phyloP scores from a whole-genome alignment of 192 early-diverging fungal species.

The Podila clonocystis region DNA sequence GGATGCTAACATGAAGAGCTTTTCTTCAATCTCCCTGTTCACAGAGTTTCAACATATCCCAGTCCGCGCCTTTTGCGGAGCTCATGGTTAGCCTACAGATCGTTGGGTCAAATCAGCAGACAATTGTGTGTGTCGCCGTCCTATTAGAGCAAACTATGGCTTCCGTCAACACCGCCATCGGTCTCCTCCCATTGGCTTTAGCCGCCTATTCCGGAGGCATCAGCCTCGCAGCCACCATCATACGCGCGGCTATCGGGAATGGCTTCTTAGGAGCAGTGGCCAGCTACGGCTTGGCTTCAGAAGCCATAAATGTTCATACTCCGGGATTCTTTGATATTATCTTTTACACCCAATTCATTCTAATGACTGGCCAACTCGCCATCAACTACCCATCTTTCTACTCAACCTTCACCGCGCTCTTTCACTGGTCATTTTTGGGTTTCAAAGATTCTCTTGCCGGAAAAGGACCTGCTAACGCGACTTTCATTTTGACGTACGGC shows the following conservation, averaged over 20 bases:
- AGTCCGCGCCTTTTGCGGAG: constrained; percentile 37
- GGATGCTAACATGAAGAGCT: no score
- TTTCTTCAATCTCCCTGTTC: neutral
- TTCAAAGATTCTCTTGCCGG: constrained; percentile 45
- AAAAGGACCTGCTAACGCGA: constrained; percentile 36
- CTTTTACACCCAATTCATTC: constrained; percentile 60
- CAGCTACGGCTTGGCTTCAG: constrained; percentile 25
- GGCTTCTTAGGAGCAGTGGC: constrained; percentile 29
- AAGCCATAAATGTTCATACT: constrained; percentile 52
- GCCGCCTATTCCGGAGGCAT: constrained; percentile 30
- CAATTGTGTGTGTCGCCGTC: constrained; percentile 27
- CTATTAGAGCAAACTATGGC: constrained; percentile 37
- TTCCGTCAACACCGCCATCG: constrained; percentile 23
- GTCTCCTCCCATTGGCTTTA: constrained; percentile 32
- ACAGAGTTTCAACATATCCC: constrained; percentile 27
- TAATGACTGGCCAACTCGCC: constrained; percentile 55
- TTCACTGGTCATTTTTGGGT: constrained; percentile 57
- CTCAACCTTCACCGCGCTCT: constrained; percentile 55
- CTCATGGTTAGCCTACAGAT: constrained; percentile 31
- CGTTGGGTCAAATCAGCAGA: constrained; percentile 11
- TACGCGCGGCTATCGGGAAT: constrained; percentile 22
- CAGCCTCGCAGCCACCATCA: constrained; percentile 20
- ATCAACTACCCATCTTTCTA: constrained; percentile 60
- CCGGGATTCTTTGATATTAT: constrained; percentile 64
- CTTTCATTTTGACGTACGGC: constrained; percentile 22